A percentile compares a stretch with the other conserved stretches of the same genome.
phyloP scores from a whole-genome alignment of 1,139 yeast genomes.

The Blastobotrys ciferrii region DNA sequence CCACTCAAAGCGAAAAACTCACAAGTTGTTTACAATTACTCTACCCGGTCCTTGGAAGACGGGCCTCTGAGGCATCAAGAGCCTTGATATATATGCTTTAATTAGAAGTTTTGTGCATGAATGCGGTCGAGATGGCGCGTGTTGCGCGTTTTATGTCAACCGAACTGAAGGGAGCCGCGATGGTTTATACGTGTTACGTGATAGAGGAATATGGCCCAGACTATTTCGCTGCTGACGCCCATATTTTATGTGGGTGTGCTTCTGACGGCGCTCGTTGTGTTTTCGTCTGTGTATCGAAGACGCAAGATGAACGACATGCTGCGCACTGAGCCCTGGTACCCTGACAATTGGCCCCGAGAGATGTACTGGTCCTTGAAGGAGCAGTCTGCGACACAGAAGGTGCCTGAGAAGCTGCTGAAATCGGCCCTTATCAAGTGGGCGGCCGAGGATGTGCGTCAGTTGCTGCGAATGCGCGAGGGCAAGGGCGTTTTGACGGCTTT shows the following conservation, averaged over 20 bases:
- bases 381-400: slow-evolving; percentile 47
- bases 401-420: slow-evolving; percentile 78
- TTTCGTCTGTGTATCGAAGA: slow-evolving; percentile 68
- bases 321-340: slow-evolving; percentile 63
- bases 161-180: background rate
- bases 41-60: no score
- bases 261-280: slow-evolving; percentile 66
- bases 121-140: background rate
- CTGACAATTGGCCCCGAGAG: slow-evolving; percentile 64
- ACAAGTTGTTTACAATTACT: no score
- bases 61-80: no score
- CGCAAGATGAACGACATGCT: slow-evolving; percentile 50
- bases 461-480: slow-evolving; percentile 68
- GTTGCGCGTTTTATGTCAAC: background rate
- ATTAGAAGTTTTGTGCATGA: background rate
- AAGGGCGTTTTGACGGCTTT: slow-evolving; percentile 65
- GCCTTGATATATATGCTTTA: background rate
- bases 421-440: slow-evolving; percentile 81
- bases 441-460: slow-evolving; percentile 65
- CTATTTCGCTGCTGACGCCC: slow-evolving; percentile 82
- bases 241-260: slow-evolving; percentile 72
- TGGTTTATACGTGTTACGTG: background rate
- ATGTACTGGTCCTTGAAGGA: slow-evolving; percentile 59
- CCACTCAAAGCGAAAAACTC: no score
- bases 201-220: slow-evolving; percentile 31